A percentile compares a stretch with the other conserved stretches of the same genome.
phyloP scores from a whole-genome alignment of 2,329 filamentous ascomycete species.

The Claviceps cyperi region DNA sequence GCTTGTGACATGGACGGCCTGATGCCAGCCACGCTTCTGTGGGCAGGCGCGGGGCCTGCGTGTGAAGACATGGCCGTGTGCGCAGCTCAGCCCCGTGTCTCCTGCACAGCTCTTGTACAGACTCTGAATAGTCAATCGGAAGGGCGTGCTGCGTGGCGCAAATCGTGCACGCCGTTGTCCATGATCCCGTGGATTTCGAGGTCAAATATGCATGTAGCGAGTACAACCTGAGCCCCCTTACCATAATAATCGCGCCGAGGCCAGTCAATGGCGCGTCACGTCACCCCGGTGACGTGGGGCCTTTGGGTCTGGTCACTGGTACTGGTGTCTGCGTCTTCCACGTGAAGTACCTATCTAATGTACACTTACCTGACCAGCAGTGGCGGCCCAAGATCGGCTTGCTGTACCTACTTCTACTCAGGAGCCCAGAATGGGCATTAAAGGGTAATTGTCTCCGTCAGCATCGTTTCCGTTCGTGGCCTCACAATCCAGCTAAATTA shows the following conservation, averaged over 20 bases:
- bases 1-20: slow-evolving; percentile 26
- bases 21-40: slow-evolving; percentile 45
- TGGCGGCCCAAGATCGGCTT: not conserved
- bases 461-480: not conserved
- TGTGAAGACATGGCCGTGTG: slow-evolving; percentile 27
- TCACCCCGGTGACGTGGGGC: slow-evolving; percentile 18
- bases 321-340: too few relatives aligned
- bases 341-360: too few relatives aligned
- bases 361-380: not conserved
- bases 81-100: not conserved
- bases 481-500: slow-evolving; percentile 2
- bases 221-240: not conserved
- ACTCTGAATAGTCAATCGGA: too few relatives aligned
- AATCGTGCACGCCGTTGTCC: too few relatives aligned
- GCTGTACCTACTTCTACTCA: not conserved
- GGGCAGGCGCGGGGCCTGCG: slow-evolving; percentile 32
- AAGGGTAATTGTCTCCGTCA: slow-evolving; percentile 31
- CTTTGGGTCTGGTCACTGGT: not conserved
- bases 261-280: slow-evolving; percentile 12
- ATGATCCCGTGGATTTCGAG: too few relatives aligned
- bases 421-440: slow-evolving; percentile 42
- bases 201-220: not conserved
- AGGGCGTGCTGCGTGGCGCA: too few relatives aligned
- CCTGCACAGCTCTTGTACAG: too few relatives aligned
- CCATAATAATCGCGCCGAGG: slow-evolving; percentile 10